Conservation (phyloP, 2,329 filamentous ascomycete genomes). For the Penicillium corylophilum region DNA sequence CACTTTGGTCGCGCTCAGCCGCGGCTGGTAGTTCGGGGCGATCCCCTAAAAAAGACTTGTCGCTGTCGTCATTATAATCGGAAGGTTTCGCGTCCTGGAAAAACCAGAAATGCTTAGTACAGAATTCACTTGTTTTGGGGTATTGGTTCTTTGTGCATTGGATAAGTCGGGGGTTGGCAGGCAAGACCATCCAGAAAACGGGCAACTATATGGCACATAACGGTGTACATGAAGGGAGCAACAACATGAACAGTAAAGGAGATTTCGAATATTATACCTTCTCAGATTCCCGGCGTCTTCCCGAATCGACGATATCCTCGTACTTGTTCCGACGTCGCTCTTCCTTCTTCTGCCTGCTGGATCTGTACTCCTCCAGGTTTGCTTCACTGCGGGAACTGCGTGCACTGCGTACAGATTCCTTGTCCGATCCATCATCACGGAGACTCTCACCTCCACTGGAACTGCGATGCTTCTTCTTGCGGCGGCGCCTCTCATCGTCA, state of each 20-base stretch:
- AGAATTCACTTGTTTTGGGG: slow-evolving; percentile 25
- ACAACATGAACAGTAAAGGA: slow-evolving; percentile 27
- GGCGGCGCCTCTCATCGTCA: slow-evolving; percentile 44
- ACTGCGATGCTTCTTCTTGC: slow-evolving; percentile 43
- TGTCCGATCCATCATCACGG: slow-evolving; percentile 45
- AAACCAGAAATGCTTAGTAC: slow-evolving; percentile 33
- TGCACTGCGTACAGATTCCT: slow-evolving; percentile 40
- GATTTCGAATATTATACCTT: slow-evolving; percentile 42
- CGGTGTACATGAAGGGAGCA: slow-evolving; percentile 27
- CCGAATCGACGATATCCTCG: slow-evolving; percentile 38
- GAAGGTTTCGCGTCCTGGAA: slow-evolving; percentile 34
- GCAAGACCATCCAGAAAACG: slow-evolving; percentile 18
- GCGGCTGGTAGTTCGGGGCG: slow-evolving; percentile 59
- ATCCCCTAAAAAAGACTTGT: slow-evolving; percentile 64
- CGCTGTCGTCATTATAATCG: slow-evolving; percentile 39
- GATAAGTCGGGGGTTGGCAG: slow-evolving; percentile 7
- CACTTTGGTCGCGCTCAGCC: slow-evolving; percentile 38
- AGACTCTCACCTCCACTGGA: slow-evolving; percentile 45
- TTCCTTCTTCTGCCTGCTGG: slow-evolving; percentile 35
- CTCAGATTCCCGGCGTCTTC: slow-evolving; percentile 31
- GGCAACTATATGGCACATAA: slow-evolving; percentile 30
- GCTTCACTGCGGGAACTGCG: slow-evolving; percentile 39
- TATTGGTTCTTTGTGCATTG: slow-evolving; percentile 20
- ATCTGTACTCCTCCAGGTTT: slow-evolving; percentile 34
- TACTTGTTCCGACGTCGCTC: slow-evolving; percentile 38